These are phyloP conservation scores for Syzygium syzygioides DNA, from an alignment of 441 rosid genomes.

Conservation along the genomic window DNA sequence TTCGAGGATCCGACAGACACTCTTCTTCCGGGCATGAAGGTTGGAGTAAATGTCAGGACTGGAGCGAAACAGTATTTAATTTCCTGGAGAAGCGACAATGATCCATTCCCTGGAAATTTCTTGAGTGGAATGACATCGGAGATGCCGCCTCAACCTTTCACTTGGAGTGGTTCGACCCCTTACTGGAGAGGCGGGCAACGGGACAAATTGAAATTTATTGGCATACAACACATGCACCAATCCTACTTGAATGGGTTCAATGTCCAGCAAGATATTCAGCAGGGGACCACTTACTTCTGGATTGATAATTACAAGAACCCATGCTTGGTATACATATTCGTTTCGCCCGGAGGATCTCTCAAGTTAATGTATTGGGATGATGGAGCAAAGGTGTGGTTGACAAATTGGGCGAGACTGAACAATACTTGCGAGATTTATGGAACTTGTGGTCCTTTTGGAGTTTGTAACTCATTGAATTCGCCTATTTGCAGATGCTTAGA, in stretches of 20 bases:
- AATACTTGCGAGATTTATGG: not conserved
- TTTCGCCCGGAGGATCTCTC: not conserved
- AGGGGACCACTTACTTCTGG: not conserved
- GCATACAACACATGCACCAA: not conserved
- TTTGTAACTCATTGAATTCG: not conserved
- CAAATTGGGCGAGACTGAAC: rapidly evolving
- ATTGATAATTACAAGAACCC: rapidly evolving
- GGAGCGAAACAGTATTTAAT: not conserved
- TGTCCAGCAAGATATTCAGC: not conserved
- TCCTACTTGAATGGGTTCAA: rapidly evolving
- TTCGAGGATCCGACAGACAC: not conserved
- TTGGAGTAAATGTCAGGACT: not conserved
- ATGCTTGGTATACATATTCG: not conserved
- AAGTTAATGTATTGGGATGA: not conserved
- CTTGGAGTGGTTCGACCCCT: not conserved
- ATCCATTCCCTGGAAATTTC: not conserved
- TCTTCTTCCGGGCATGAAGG: not conserved
- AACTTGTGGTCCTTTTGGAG: not conserved
- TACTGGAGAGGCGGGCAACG: not conserved
- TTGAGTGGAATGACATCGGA: not conserved
- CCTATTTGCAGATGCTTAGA: not conserved
- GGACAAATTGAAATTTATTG: not conserved
- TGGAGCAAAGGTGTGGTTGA: not conserved
- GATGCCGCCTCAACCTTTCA: not conserved
- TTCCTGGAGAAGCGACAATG: not conserved